Evolutionary conservation across 1,284 basidiomycete species (phyloP).

Genomic region (Rhodofomes roseus): DNA sequence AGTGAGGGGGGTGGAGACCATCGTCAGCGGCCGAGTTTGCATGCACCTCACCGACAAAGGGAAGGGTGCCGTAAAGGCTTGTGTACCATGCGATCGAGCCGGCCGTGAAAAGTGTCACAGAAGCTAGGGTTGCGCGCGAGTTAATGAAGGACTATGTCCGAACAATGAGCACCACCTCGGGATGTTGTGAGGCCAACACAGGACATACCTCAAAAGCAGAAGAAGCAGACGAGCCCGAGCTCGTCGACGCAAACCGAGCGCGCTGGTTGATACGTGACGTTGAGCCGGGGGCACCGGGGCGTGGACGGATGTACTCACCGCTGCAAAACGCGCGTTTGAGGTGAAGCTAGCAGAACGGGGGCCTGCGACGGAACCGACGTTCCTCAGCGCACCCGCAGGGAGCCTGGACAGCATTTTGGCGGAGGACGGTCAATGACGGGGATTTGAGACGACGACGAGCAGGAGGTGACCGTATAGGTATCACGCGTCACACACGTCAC

Average conservation of each 20-base stretch:
- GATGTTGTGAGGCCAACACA: background rate
- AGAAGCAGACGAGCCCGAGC: conserved; percentile 39
- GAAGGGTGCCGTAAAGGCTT: conserved; percentile 87
- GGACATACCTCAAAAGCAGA: conserved; percentile 55
- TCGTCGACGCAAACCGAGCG: conserved; percentile 68
- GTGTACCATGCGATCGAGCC: conserved; percentile 96
- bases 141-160: conserved; percentile 45
- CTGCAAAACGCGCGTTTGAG: conserved; percentile 39
- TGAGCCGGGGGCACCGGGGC: conserved; percentile 10
- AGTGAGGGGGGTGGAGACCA: conserved; percentile 86
- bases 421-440: conserved; percentile 26
- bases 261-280: conserved; percentile 30
- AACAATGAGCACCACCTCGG: background rate
- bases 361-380: conserved; percentile 35
- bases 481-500: conserved; percentile 17
- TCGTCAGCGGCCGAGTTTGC: conserved; percentile 91
- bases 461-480: conserved; percentile 23
- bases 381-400: conserved; percentile 62
- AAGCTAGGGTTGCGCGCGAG: conserved; percentile 78
- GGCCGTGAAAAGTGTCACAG: conserved; percentile 75
- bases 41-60: conserved; percentile 84
- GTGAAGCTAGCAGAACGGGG: conserved; percentile 37
- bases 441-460: conserved; percentile 30
- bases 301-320: conserved; percentile 34
- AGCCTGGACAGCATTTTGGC: conserved; percentile 75